Evolutionary conservation across 768 basidiomycete genomes (phyloP), one percentile per base, ranked within the genome.

Genomic region (Ramaria sp.): DNA sequence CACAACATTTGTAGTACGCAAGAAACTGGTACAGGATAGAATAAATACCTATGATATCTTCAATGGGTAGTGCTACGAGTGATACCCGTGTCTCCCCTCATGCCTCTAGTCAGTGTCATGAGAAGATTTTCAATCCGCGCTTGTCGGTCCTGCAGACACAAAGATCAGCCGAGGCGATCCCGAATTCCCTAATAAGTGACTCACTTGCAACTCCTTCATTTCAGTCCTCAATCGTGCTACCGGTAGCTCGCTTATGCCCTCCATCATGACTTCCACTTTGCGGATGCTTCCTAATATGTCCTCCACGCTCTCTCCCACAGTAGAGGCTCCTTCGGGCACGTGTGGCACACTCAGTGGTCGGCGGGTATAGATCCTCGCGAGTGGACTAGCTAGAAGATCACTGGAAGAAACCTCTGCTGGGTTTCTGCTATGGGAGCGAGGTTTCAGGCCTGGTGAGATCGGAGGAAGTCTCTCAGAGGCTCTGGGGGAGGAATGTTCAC

Each of bases 151-250:
- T 64, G 47, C 34, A 51, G 24, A 27, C 27, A 27, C 41, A 3
- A 6, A 37, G 60, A 30, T 59, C 46, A 46, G 52, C 34, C 1
- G 39, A 22, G 49, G 47, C 20, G 43, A 41, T 46, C 39, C 38
- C 57, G 22, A 58, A 30, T 13, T 48, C 41, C 19, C 11, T 51
- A 60, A 13, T 62, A 34, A 19, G 4, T 19, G 33, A 68, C 75
- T 49, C 46, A 86, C 86, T 77, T 87, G 86, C 30, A 91, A 68
- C 65, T 91, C 89, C 66, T 82, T 88, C 79, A 92, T 85, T 67
- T 91, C 88, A 2, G 85, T 84, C 68, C 80, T 84, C 38, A 92
- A 70, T 60, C 70, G 76, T 37, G 78, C 75, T 19, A 88, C 78
- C 7, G 88, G 87, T 60, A 88, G 61, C 43, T 78, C 75, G 31